These are phyloP conservation scores for Polytrichum formosum DNA, from an alignment of 225 moss, liverwort and hornwort genomes.

Conservation along the genomic window DNA sequence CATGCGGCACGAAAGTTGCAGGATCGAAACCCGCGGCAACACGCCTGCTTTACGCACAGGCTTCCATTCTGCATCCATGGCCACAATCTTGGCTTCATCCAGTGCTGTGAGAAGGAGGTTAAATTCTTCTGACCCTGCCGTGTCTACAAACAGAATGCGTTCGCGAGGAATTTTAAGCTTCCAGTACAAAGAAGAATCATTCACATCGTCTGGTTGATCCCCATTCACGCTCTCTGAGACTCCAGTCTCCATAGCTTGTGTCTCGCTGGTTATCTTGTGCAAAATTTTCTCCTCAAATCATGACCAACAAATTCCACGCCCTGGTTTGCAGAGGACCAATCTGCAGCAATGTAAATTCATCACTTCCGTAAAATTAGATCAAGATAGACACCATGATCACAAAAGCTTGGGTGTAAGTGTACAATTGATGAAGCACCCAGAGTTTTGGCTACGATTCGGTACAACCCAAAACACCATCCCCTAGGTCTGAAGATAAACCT, in stretches of 20 bases:
- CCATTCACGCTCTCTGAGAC: constrained; percentile 25
- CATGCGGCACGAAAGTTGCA: constrained; percentile 82
- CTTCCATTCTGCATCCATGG: constrained; percentile 99
- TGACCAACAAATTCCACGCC: no score
- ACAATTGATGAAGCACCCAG: no score
- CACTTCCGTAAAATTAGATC: no score
- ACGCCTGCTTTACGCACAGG: constrained; percentile 44
- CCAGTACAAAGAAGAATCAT: constrained; percentile 35
- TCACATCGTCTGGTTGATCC: constrained; percentile 23
- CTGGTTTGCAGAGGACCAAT: no score
- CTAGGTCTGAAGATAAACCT: no score
- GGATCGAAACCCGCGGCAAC: constrained; percentile 71
- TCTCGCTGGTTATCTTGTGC: background rate
- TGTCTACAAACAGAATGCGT: constrained; percentile 68
- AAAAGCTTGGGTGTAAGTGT: no score
- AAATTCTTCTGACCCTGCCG: constrained; percentile 55
- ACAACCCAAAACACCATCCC: no score
- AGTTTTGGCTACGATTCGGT: no score
- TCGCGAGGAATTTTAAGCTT: constrained; percentile 66
- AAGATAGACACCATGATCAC: no score
- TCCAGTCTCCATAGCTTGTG: constrained; percentile 38
- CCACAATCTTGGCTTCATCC: constrained; percentile 61
- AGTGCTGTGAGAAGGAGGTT: constrained; percentile 51
- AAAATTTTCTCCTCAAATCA: no score
- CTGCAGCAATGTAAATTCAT: no score